phyloP scores from a whole-genome alignment of 371 early-diverging fungal species.

The Phascolomyces articulosus region DNA sequence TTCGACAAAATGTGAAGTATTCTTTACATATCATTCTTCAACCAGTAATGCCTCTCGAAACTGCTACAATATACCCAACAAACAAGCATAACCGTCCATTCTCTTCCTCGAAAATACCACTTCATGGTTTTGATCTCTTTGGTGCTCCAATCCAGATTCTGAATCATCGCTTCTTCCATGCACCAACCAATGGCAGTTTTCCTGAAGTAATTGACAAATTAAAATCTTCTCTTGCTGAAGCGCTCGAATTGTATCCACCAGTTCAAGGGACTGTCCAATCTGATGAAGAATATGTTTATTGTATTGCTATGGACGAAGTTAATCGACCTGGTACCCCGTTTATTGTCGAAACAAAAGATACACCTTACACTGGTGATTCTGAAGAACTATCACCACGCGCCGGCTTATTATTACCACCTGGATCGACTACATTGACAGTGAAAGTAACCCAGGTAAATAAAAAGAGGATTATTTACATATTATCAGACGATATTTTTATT shows the following conservation, averaged over 20 bases:
- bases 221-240: constrained; percentile 39
- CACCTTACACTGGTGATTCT: constrained; percentile 28
- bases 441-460: constrained; percentile 42
- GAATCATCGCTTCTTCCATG: constrained; percentile 40
- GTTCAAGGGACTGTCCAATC: constrained; percentile 29
- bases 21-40: neutral
- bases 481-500: too few relatives aligned
- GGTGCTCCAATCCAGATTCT: constrained; percentile 40
- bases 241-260: constrained; percentile 44
- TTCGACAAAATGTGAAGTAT: neutral
- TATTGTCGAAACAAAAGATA: constrained; percentile 37
- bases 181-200: constrained; percentile 2
- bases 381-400: constrained; percentile 36
- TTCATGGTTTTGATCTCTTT: constrained; percentile 39
- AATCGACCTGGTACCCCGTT: constrained; percentile 34
- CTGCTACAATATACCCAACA: constrained; percentile 31
- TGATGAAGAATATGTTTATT: constrained; percentile 23
- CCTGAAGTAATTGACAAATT: constrained; percentile 27
- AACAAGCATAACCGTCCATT: constrained; percentile 31
- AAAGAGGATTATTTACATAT: too few relatives aligned
- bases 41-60: constrained; percentile 25
- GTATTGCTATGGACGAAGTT: constrained; percentile 19
- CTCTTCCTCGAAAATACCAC: constrained; percentile 24
- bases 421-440: constrained; percentile 30
- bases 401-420: constrained; percentile 21